Percentiles rank a stretch among this genome's conserved stretches.
Conservation (phyloP, 2,329 filamentous ascomycete species). For the Ophiostoma tasmaniense region DNA sequence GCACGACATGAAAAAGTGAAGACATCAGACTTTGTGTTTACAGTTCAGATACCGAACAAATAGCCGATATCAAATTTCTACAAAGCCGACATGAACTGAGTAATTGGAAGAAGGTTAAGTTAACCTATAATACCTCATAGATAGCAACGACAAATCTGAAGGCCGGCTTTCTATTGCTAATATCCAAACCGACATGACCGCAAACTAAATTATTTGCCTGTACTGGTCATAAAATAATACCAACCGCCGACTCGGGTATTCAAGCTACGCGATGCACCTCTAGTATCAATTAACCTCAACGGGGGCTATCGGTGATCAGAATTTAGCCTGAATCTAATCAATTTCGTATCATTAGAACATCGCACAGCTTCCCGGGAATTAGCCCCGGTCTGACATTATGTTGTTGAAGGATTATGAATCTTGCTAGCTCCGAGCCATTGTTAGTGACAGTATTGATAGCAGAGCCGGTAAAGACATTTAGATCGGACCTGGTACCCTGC, state of each 20-base stretch:
- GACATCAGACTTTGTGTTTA: not conserved
- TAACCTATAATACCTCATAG: too few relatives aligned
- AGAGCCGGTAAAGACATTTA: not conserved
- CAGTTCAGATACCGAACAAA: not conserved
- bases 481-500: not conserved
- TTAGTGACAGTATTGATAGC: not conserved
- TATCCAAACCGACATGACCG: too few relatives aligned
- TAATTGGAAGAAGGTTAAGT: not conserved
- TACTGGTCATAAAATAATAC: not conserved
- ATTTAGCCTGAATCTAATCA: slow-evolving; percentile 1
- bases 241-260: not conserved
- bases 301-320: not conserved
- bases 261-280: not conserved
- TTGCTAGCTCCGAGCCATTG: not conserved
- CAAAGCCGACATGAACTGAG: not conserved
- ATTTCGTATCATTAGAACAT: not conserved
- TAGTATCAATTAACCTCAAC: not conserved
- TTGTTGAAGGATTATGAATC: not conserved
- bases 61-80: not conserved
- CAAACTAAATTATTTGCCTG: too few relatives aligned
- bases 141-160: too few relatives aligned
- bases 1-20: not conserved
- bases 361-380: not conserved
- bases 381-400: not conserved
- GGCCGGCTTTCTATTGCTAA: too few relatives aligned